Evolutionary conservation across 139 green algal species (phyloP), one percentile per base, ranked within the genome.

Genomic region (Chlorella vulgaris): DNA sequence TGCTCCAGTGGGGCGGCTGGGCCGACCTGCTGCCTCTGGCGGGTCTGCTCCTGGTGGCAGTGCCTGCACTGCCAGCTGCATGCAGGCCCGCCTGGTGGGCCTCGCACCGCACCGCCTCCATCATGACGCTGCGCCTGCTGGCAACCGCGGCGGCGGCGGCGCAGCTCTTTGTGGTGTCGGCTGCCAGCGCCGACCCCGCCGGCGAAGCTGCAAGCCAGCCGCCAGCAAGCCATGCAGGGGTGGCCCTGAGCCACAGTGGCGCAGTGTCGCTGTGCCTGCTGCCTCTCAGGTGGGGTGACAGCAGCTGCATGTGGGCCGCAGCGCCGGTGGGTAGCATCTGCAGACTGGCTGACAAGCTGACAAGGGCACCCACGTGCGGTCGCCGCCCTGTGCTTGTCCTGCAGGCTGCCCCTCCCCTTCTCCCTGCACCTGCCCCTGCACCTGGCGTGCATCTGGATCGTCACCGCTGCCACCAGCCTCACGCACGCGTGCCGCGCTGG

Each of bases 391-490:
- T 33, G 29, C 47, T 58, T 58, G n/a, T n/a, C n/a, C n/a, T 58
- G 76, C 76, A 82, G 76, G 76, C 47, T 75, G 38, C 47, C 65
- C 39, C 76, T 82, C 29, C 42, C 76, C 33, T 74, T 82, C 31
- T n/a, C 62, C 33, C 15, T 82, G 8, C 76, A 82, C 63, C 61
- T 82, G 39, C 76, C 76, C 19, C 24, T 82, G 8, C 76, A 82
- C 19, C 63, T 82, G 29, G 62, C 75, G 28, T 74, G 76, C 76
- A 42, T 82, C 10, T 82, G 76, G 76, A 18, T 66, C 18, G 7
- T 65, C 31, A 82, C 76, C 3, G 76, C 63, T 6, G 62, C 31
- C 26, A 26, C 43, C 60, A 71, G 63, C 42, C 43, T 75, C 62
- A 33, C 47, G 6, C 43, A 61, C 21, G 31, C 42, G 13, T 33